Base-by-base conservation (phyloP, 768 basidiomycete species). In the Pisolithus tinctorius region DNA sequence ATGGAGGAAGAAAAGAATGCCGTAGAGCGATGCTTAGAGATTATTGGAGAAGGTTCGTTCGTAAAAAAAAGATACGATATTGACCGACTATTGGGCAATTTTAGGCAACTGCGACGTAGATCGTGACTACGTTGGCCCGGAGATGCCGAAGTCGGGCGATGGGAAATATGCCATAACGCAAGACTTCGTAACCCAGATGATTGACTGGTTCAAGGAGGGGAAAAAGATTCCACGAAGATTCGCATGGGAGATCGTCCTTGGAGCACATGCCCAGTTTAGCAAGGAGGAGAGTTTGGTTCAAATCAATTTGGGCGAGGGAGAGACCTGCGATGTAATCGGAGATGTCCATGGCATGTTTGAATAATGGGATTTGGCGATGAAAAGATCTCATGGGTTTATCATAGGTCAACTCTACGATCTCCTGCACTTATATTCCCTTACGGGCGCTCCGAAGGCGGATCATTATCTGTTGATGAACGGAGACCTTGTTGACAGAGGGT, bases 401-500 rank as follows among this genome's bases (percentile, higher is more conserved):
- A 14, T 58, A 94, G 90, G 92, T 26, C 95, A 97, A 77, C 95
- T 87, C 72, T 98, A 91, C 66, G 96, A 98, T 67, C 75, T 98
- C 57, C 71, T 94, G 48, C 85, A 98, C 70, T 74, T 99, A 16
- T 82, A 87, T 59, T 82, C 83, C 1, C 73, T 96, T 57, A 96
- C 94, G 0, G 92, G 89, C 14, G 78, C 83, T 50, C 96, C 96
- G 11, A 84, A 74, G 49, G 80, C 88, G 50, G 83, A 81, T n/a
- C 95, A 97, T 58, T 85, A 84, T 59, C 66, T 93, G 45, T 70
- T 94, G 47, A 93, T 93, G 85, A 93, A 92, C 64, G 90, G 93
- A 9, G 95, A 99, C 74, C 84, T 98, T 44, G 95, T 99, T 36
- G 95, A 99, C 67, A 83, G 95, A 55, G 94, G 94, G n/a, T 90